A percentile compares a stretch with the other conserved stretches of the same genome.
phyloP scores from a whole-genome alignment of 2,329 filamentous ascomycete genomes.

The Pestalotiopsis sp. region DNA sequence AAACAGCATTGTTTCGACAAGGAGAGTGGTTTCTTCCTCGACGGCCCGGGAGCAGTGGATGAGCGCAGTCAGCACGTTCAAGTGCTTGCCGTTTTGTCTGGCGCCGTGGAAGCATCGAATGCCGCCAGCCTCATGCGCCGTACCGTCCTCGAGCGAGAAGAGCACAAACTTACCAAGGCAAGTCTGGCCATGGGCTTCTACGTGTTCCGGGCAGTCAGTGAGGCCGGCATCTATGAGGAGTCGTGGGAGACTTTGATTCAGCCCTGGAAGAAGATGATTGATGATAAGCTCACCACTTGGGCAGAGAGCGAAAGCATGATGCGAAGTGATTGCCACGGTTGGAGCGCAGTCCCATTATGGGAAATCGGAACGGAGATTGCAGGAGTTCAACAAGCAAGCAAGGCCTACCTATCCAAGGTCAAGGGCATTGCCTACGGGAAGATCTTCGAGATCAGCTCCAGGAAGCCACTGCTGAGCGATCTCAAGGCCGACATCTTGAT shows the following conservation, averaged over 20 bases:
- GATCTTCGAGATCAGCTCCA: neutral
- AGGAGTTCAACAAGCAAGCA: constrained; percentile 3
- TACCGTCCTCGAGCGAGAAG: constrained; percentile 11
- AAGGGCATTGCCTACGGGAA: neutral
- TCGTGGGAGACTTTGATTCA: constrained; percentile 17
- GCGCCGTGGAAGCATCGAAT: constrained; percentile 12
- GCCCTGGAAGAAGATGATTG: constrained; percentile 24
- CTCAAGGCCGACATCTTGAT: constrained; percentile 5
- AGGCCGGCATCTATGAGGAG: constrained; percentile 21
- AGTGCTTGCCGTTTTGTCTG: constrained; percentile 26
- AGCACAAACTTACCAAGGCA: constrained; percentile 16
- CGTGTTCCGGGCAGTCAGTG: constrained; percentile 22
- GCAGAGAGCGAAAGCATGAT: constrained; percentile 23
- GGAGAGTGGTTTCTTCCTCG: constrained; percentile 25
- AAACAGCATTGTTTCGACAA: constrained; percentile 29
- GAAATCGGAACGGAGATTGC: constrained; percentile 22
- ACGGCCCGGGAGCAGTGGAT: constrained; percentile 19
- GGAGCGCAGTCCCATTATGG: constrained; percentile 23
- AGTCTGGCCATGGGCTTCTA: constrained; percentile 23
- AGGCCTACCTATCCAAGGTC: neutral
- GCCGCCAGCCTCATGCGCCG: constrained; percentile 19
- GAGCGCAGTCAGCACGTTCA: constrained; percentile 31
- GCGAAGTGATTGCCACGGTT: constrained; percentile 25
- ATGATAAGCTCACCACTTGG: constrained; percentile 24
- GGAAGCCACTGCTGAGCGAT: neutral